phyloP scores from a whole-genome alignment of 108 stramenopile species.

The Schizochytrium sp. region DNA sequence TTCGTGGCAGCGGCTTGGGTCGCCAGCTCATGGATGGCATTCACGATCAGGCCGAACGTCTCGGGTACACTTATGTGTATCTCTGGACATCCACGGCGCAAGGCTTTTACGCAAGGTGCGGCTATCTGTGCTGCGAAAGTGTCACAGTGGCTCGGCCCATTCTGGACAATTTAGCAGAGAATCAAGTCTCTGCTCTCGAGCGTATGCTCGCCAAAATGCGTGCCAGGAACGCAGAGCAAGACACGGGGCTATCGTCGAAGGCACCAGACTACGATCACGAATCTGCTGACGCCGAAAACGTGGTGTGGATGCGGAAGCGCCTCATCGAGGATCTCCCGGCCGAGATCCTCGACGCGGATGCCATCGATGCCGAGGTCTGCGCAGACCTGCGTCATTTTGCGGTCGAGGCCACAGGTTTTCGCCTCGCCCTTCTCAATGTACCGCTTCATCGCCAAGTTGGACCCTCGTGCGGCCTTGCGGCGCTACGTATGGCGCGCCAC shows the following conservation, averaged over 20 bases:
- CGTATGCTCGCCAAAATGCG: not conserved
- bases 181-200: not conserved
- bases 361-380: not conserved
- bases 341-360: not conserved
- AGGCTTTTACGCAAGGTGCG: conserved; percentile 1
- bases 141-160: not conserved
- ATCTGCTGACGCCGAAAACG: not conserved
- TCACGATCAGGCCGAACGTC: not conserved
- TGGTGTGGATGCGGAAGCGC: not conserved
- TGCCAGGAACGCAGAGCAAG: not conserved
- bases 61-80: not conserved
- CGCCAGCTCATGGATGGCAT: not conserved
- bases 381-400: not conserved
- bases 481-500: conserved; percentile 8
- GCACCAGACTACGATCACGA: not conserved
- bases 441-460: not conserved
- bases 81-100: not conserved
- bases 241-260: not conserved
- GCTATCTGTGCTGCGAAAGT: not conserved
- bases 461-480: not conserved
- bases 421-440: not conserved
- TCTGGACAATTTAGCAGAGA: not conserved
- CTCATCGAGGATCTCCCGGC: not conserved
- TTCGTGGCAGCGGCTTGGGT: not conserved
- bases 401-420: not conserved